phyloP scores from a whole-genome alignment of 352 stramenopile species.

The Pythium phragmiticola region DNA sequence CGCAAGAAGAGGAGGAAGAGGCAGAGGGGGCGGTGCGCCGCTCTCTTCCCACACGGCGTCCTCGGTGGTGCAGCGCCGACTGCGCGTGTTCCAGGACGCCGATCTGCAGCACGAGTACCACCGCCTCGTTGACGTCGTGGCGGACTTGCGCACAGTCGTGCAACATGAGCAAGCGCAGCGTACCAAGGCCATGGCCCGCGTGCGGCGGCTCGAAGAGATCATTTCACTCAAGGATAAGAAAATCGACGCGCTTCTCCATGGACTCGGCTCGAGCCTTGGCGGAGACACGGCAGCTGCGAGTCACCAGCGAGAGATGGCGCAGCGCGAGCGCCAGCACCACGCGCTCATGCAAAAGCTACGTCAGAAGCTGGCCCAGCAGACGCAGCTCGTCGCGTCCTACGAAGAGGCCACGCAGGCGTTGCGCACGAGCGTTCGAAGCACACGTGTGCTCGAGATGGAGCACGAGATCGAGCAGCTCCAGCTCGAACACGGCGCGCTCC shows the following conservation, averaged over 20 bases:
- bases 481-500: constrained; percentile 37
- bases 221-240: constrained; percentile 67
- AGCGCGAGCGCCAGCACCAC: constrained; percentile 50
- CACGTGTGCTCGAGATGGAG: constrained; percentile 58
- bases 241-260: constrained; percentile 56
- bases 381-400: constrained; percentile 47
- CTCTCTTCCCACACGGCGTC: constrained; percentile 27
- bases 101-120: constrained; percentile 66
- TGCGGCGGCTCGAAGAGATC: constrained; percentile 62
- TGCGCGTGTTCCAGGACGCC: constrained; percentile 47
- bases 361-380: constrained; percentile 55
- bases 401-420: constrained; percentile 62
- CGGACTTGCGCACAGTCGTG: constrained; percentile 43
- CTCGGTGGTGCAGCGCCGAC: constrained; percentile 35
- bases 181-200: constrained; percentile 46
- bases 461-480: constrained; percentile 53
- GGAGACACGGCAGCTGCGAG: constrained; percentile 4
- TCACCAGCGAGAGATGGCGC: constrained; percentile 40
- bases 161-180: constrained; percentile 53
- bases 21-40: not conserved
- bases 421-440: constrained; percentile 44
- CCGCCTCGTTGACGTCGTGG: constrained; percentile 51
- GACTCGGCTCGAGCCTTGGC: constrained; percentile 27
- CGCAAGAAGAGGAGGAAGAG: constrained; percentile 10
- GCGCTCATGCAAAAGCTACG: constrained; percentile 48